phyloP scores from a whole-genome alignment of 805 yeast genomes.

The Metschnikowia proteae region DNA sequence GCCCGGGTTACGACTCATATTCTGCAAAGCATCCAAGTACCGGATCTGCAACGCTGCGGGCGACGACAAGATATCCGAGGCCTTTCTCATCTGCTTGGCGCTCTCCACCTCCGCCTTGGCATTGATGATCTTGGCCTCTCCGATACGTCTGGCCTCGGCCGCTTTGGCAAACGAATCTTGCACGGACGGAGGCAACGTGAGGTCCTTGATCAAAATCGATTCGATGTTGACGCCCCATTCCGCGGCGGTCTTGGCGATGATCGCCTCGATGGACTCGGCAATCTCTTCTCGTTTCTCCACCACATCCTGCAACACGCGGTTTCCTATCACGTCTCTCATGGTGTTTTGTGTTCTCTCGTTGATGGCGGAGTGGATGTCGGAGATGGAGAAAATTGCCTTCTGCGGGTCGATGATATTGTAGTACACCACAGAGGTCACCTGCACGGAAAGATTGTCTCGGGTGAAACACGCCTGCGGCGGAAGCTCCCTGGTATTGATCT shows the following conservation, averaged over 20 bases:
- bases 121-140: conserved; percentile 71
- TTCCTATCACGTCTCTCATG: conserved; percentile 66
- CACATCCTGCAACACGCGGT: conserved; percentile 62
- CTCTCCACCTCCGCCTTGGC: conserved; percentile 74
- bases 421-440: conserved; percentile 63
- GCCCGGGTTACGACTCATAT: conserved; percentile 58
- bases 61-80: conserved; percentile 70
- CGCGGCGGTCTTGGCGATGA: conserved; percentile 57
- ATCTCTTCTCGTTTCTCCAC: conserved; percentile 68
- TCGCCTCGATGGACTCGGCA: conserved; percentile 58
- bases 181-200: conserved; percentile 51
- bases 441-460: conserved; percentile 61
- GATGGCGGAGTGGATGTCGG: conserved; percentile 51
- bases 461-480: conserved; percentile 70
- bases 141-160: conserved; percentile 71
- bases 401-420: conserved; percentile 67
- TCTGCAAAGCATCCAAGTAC: conserved; percentile 74
- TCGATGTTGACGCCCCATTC: conserved; percentile 73
- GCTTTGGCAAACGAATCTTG: conserved; percentile 65
- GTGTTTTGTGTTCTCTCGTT: conserved; percentile 70
- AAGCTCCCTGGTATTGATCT: conserved; percentile 57
- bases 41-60: conserved; percentile 77
- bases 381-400: conserved; percentile 57
- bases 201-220: conserved; percentile 64
- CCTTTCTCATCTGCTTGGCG: conserved; percentile 73